Conservation (phyloP, 2,329 filamentous ascomycete genomes). For the Didymella pinodella region DNA sequence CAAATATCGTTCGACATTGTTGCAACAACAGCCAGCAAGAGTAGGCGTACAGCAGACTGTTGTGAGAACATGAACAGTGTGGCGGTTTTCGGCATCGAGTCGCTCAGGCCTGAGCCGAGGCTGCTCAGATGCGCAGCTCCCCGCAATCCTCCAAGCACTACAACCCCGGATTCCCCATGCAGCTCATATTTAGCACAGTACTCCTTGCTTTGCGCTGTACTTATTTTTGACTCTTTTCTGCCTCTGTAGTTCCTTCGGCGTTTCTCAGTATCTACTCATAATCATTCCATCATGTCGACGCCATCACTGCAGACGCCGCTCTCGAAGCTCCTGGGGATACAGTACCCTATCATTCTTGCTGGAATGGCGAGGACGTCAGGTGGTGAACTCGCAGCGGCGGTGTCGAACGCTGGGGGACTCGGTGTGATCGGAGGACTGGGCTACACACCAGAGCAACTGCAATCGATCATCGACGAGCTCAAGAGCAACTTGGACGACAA, state of each 20-base stretch:
- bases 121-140: slow-evolving; percentile 2
- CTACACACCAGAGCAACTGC: slow-evolving; percentile 71
- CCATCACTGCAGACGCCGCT: slow-evolving; percentile 50
- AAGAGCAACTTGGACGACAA: slow-evolving; percentile 74
- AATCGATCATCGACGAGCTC: slow-evolving; percentile 83
- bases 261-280: background rate
- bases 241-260: slow-evolving; percentile 3
- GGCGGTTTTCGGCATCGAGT: slow-evolving; percentile 32
- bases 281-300: slow-evolving; percentile 39
- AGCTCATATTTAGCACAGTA: slow-evolving; percentile 6
- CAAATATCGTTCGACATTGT: too few species aligned
- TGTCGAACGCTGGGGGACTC: slow-evolving; percentile 84
- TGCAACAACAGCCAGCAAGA: too few species aligned
- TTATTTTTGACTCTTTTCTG: background rate
- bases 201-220: slow-evolving; percentile 8
- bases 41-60: background rate
- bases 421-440: slow-evolving; percentile 61
- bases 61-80: slow-evolving; percentile 4
- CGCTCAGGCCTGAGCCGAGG: slow-evolving; percentile 16
- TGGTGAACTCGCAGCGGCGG: slow-evolving; percentile 50
- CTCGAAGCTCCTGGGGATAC: slow-evolving; percentile 74
- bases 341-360: slow-evolving; percentile 88
- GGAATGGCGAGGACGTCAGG: slow-evolving; percentile 85
- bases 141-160: slow-evolving; percentile 32
- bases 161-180: slow-evolving; percentile 35